Evolutionary conservation across 192 early-diverging fungal species (phyloP).

Genomic region (Entomortierella beljakovae): DNA sequence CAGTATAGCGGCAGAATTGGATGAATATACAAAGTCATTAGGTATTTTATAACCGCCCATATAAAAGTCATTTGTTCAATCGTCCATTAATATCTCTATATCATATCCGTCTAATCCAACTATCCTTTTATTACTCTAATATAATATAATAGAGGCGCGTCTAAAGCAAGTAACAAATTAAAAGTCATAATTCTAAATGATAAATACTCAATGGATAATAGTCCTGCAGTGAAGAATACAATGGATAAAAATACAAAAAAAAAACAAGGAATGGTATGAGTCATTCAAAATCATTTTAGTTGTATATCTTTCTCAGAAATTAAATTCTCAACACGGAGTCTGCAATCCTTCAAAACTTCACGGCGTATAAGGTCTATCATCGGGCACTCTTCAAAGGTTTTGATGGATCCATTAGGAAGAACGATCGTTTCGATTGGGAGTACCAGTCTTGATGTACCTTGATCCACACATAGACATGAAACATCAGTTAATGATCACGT

Average conservation of each 20-base stretch:
- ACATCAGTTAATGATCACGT: neutral
- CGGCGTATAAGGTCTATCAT: constrained; percentile 31
- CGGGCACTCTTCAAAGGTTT: constrained; percentile 20
- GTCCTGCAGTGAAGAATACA: neutral
- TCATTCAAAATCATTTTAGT: neutral
- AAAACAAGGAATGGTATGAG: neutral
- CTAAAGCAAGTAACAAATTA: constrained; percentile 3
- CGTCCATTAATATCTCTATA: neutral
- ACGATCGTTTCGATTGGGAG: constrained; percentile 63
- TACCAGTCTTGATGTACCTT: constrained; percentile 66
- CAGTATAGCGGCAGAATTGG: constrained; percentile 54
- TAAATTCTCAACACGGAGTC: constrained; percentile 10
- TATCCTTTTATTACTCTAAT: neutral
- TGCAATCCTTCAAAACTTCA: constrained; percentile 46
- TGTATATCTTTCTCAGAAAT: constrained; percentile 7
- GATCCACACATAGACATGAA: no score
- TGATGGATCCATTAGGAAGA: constrained; percentile 45
- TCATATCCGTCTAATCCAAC: neutral
- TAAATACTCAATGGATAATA: neutral
- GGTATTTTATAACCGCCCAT: no score
- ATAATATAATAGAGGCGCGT: neutral
- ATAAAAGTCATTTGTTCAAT: no score
- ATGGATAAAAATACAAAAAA: neutral
- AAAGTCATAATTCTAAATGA: neutral
- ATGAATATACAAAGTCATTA: constrained; percentile 59